Conservation (phyloP, 345 rosid genomes). For the Eucalyptus curtisii region DNA sequence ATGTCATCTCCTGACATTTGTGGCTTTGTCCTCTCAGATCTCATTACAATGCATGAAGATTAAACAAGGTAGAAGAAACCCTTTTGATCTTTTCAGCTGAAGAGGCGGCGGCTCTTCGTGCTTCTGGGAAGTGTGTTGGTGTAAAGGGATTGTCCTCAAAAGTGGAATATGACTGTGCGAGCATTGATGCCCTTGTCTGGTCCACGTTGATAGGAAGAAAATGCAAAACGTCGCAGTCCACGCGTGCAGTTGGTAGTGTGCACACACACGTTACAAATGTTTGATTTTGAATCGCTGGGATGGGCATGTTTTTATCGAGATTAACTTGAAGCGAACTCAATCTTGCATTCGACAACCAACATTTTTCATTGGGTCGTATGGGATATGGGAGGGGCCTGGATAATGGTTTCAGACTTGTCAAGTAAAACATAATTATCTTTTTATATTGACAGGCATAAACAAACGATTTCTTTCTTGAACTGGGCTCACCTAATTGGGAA, state of each 20-base stretch:
- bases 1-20: background rate
- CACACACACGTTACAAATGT: background rate
- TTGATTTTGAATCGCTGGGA: background rate
- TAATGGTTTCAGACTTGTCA: background rate
- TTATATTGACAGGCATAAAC: background rate
- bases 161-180: background rate
- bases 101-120: background rate
- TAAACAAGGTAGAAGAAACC: background rate
- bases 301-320: background rate
- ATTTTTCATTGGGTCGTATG: background rate
- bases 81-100: background rate
- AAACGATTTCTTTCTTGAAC: background rate
- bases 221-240: background rate
- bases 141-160: background rate
- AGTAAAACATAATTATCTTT: background rate
- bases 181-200: background rate
- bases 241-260: background rate
- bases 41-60: background rate
- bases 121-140: background rate
- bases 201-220: background rate
- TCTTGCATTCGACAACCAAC: background rate
- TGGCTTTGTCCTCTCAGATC: background rate
- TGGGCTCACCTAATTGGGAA: background rate
- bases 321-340: background rate
- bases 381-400: background rate